Evolutionary conservation across 177 flowering plant species (phyloP).

Genomic region (Vitis hybrid): DNA sequence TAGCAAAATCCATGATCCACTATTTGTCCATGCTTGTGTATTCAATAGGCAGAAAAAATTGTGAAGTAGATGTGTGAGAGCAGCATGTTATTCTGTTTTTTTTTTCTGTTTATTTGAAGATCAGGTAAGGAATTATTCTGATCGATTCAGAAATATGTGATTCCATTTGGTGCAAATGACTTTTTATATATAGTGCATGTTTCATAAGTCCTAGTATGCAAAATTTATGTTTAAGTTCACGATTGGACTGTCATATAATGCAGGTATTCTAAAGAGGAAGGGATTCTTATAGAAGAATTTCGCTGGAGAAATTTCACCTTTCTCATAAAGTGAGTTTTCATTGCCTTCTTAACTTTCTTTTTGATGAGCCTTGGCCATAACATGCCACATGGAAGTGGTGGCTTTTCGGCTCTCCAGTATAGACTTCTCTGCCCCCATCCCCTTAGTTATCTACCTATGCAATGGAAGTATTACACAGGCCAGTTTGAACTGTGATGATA

Average conservation of each 20-base stretch:
- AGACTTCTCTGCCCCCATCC: background rate
- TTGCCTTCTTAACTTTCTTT: background rate
- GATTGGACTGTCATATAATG: conserved; percentile 1
- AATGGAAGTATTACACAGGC: too few species aligned
- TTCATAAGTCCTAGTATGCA: background rate
- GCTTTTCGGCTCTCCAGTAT: too few species aligned
- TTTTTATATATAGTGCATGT: background rate
- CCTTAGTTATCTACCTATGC: background rate
- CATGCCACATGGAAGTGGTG: background rate
- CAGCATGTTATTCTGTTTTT: background rate
- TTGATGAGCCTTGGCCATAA: background rate
- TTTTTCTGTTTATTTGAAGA: background rate
- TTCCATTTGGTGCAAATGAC: background rate
- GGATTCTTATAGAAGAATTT: conserved; percentile 52
- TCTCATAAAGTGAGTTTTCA: conserved; percentile 68
- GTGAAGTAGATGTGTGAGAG: background rate
- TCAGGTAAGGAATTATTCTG: background rate
- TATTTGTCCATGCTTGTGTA: too few species aligned
- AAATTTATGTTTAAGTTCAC: background rate
- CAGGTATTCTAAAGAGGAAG: conserved; percentile 98
- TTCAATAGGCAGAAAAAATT: too few species aligned
- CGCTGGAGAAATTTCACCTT: conserved; percentile 68
- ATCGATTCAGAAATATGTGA: background rate
- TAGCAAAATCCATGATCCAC: too few species aligned
- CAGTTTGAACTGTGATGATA: too few species aligned